These are phyloP conservation scores for Dictyostelium firmibasis DNA, from an alignment of 78 protist genomes.

Conservation along the genomic window DNA sequence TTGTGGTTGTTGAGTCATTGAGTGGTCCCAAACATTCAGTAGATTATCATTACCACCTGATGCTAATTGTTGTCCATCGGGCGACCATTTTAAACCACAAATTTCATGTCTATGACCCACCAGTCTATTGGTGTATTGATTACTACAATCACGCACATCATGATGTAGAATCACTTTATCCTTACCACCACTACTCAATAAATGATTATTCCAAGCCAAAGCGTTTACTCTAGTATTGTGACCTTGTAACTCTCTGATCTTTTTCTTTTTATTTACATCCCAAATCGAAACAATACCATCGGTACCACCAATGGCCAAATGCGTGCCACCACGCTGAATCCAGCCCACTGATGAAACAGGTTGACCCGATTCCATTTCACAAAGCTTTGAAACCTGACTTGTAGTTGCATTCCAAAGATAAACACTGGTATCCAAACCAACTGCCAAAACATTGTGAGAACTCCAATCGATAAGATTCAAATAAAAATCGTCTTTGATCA, in stretches of 20 bases:
- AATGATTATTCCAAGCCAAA: conserved; percentile 92
- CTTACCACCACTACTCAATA: conserved; percentile 84
- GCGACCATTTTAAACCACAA: conserved; percentile 98
- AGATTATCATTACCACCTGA: conserved; percentile 99
- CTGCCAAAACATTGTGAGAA: conserved; percentile 91
- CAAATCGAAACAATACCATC: conserved; percentile 87
- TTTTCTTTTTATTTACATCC: conserved; percentile 86
- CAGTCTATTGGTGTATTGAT: not conserved
- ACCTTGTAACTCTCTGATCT: conserved; percentile 83
- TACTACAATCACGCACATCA: conserved; percentile 90
- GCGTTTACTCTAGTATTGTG: conserved; percentile 90
- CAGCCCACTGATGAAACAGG: conserved; percentile 47
- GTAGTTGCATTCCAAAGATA: conserved; percentile 97
- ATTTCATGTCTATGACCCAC: conserved; percentile 96
- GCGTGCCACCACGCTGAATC: conserved; percentile 67
- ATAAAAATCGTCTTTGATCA: conserved; percentile 96
- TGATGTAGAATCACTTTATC: conserved; percentile 85
- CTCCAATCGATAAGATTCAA: conserved; percentile 97
- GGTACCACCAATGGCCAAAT: conserved; percentile 94
- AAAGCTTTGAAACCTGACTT: conserved; percentile 82
- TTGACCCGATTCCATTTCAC: conserved; percentile 12
- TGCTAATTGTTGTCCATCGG: conserved; percentile 95
- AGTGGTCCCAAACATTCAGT: conserved; percentile 89
- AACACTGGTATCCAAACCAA: conserved; percentile 91
- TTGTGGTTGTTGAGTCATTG: not conserved